Base-by-base conservation (phyloP, 371 early-diverging fungal genomes). In the Mortierella sp. region DNA sequence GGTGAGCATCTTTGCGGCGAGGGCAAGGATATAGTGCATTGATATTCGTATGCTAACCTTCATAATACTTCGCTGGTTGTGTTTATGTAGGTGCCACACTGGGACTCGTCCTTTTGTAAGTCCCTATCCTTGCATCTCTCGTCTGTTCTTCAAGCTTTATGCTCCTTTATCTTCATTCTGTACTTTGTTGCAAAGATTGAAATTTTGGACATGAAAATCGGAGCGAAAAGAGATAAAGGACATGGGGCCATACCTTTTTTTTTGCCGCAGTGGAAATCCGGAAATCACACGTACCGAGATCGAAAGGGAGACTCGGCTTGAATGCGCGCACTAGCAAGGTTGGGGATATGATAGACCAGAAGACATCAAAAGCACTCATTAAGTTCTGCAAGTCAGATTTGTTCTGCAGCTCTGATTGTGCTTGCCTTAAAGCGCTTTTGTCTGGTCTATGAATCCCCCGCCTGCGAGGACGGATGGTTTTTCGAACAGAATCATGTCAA, bases 101-200 rank as follows among this genome's bases (percentile, higher is more conserved):
- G 75, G 75, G 60, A 56, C 68, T 26, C 68, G 75, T 49, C 75
- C 75, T 31, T 73, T 68, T 62, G 75, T 73, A 73, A 73, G 75
- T 73, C 64, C 68, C 60, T 59, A 28, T 62, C 60, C 58, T 50
- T 67, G 49, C 37, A 42, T 58, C 63, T 67, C 64, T 63, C 32
- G 30, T 14, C 50, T 31, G 56, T 44, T 65, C 65, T 37, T 65
- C 64, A 50, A 61, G 42, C 56, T 55, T 66, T 68, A 55, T 67
- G 56, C 50, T 59, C 68, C 68, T 63, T 41, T 47, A 62, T 30
- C 58, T 66, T 56, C 65, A 52, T 65, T 66, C 56, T 61, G 66
- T 65, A 66, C 72, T 60, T 43, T 58, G 61, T 14, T 72, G 67
- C 62, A 66, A 65, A 53, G 61, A 60, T 60, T 52, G 64, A 64